phyloP scores from a whole-genome alignment of 345 rosid species.

The Rhizophora apiculata region DNA sequence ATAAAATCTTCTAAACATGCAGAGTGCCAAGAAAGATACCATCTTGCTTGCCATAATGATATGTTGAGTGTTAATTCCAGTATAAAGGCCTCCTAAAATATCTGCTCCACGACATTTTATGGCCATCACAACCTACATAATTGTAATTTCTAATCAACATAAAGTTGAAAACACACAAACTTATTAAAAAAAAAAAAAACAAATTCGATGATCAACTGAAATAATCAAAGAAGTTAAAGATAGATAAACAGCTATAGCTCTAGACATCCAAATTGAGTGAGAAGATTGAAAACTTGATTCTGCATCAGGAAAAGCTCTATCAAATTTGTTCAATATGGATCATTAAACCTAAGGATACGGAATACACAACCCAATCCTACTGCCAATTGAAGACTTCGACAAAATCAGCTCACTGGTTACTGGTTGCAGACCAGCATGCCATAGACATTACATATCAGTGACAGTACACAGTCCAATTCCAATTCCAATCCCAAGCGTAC shows the following conservation, averaged over 20 bases:
- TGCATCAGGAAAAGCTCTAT: too few species aligned
- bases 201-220: not conserved
- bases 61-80: conserved; percentile 74
- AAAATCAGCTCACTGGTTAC: conserved; percentile 7
- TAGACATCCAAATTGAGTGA: too few species aligned
- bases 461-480: conserved; percentile 6
- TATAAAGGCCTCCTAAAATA: conserved; percentile 66
- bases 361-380: conserved; percentile 20
- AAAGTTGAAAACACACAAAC: not conserved
- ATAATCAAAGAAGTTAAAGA: not conserved
- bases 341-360: not conserved
- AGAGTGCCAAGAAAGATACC: conserved; percentile 37
- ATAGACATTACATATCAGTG: not conserved
- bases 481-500: conserved; percentile 15
- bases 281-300: too few species aligned
- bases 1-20: conserved; percentile 10
- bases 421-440: not conserved
- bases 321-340: too few species aligned
- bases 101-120: conserved; percentile 81
- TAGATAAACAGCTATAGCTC: too few species aligned
- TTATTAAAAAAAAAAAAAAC: not conserved
- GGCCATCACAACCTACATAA: conserved; percentile 79
- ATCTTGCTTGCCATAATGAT: conserved; percentile 92
- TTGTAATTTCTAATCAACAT: not conserved
- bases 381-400: conserved; percentile 4